Evolutionary conservation across 352 stramenopile genomes (phyloP), one percentile per base, ranked within the genome.

Genomic region (Peronospora destructor): DNA sequence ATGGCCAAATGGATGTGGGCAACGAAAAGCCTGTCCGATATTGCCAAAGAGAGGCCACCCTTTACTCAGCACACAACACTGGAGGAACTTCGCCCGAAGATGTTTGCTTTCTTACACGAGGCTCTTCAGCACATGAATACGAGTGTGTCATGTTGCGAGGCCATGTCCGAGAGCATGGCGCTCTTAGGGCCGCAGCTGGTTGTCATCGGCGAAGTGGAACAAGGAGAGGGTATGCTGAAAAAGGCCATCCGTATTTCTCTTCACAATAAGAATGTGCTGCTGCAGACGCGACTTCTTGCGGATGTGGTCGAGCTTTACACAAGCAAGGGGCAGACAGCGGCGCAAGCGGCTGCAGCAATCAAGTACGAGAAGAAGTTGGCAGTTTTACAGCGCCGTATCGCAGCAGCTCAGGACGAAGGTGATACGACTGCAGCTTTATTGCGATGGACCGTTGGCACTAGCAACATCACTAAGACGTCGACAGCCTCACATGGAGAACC

Each of bases 1-100:
- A 45, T 89, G 9, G 76, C 61, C 30, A 91, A 85, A 63, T 91
- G 73, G 76, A 52, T 89, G 36, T 91, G 81, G 81, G 81, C 67
- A 11, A 83, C 76, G 3, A 55, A 76, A 45, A 61, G 67, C 6
- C 16, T 60, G 14, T 43, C 60, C 43, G 39, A 45, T 34, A 30
- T n/a, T 16, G 10, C 7, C 13, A 6, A 33, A 19, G 36, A 26
- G 10, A 45, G 5, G 32, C 5, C 49, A 35, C 23, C 38, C 16
- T 62, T 63, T 35, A 61, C 52, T 0, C 35, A 39, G 10, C 58
- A 83, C 51, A 33, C 36, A 2, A 38, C 48, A 10, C 54, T 91
- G 4, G 76, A 91, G 29, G 46, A 50, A n/a, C 51, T 73, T 4
- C 76, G 79, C 16, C 65, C 75, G 3, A 67, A 54, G 19, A 42